These are phyloP conservation scores for Globisporangium camurandrum DNA, from an alignment of 352 stramenopile genomes.

Conservation along the genomic window DNA sequence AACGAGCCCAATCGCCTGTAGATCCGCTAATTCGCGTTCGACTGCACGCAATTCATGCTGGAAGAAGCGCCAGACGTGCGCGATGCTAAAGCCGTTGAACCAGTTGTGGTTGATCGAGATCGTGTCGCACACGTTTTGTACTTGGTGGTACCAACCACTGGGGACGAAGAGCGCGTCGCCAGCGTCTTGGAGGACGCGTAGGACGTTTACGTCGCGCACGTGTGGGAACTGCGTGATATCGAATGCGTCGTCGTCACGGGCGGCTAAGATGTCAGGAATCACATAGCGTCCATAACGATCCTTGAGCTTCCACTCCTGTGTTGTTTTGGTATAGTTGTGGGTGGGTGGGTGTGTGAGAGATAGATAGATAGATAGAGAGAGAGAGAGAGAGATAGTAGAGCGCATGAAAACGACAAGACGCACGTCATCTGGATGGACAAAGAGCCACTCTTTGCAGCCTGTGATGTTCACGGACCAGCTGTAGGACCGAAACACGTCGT, in stretches of 20 bases:
- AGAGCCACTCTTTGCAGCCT: conserved; percentile 92
- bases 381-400: too few species aligned
- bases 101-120: conserved; percentile 98
- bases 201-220: conserved; percentile 28
- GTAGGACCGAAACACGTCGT: conserved; percentile 96
- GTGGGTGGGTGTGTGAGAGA: neutral
- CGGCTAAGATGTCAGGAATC: conserved; percentile 38
- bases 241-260: too few species aligned
- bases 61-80: conserved; percentile 64
- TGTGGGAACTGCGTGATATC: conserved; percentile 50
- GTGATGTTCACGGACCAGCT: conserved; percentile 96
- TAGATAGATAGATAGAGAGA: too few species aligned
- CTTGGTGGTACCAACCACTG: conserved; percentile 93
- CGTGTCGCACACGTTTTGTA: conserved; percentile 89
- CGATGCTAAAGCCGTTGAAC: conserved; percentile 88
- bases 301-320: conserved; percentile 60
- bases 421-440: conserved; percentile 80
- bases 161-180: conserved; percentile 94
- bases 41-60: conserved; percentile 51
- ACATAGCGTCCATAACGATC: conserved; percentile 55
- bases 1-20: conserved; percentile 55
- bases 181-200: conserved; percentile 54
- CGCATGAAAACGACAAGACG: neutral
- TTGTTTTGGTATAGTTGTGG: neutral
- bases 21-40: conserved; percentile 44